phyloP scores from a whole-genome alignment of 768 basidiomycete species.

The Terana coerulea region DNA sequence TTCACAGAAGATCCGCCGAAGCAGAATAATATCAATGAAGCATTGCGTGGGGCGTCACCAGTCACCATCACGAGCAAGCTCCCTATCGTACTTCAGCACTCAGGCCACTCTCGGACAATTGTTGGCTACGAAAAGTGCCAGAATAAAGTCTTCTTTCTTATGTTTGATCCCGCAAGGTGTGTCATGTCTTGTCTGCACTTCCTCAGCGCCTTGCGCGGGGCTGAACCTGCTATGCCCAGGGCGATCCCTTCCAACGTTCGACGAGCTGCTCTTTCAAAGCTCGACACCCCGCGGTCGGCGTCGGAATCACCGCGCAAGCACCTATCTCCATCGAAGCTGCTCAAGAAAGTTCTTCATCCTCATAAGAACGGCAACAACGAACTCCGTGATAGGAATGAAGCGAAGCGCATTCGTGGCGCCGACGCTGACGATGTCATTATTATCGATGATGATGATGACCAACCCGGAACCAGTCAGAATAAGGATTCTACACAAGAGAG shows the following conservation, averaged over 20 bases:
- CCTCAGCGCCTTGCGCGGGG: too few species aligned
- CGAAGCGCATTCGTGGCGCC: slow-evolving; percentile 16
- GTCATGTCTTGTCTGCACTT: slow-evolving; percentile 13
- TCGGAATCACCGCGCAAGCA: not conserved
- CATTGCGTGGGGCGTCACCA: slow-evolving; percentile 45
- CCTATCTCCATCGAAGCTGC: slow-evolving; percentile 6
- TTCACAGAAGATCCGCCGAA: slow-evolving; percentile 41
- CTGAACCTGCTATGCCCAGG: slow-evolving; percentile 17
- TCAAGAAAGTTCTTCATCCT: slow-evolving; percentile 4
- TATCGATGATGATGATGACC: slow-evolving; percentile 28
- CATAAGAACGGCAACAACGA: not conserved
- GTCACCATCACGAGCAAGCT: slow-evolving; percentile 59
- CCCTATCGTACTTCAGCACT: slow-evolving; percentile 81
- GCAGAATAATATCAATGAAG: slow-evolving; percentile 43
- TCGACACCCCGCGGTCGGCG: not conserved
- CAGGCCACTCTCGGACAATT: slow-evolving; percentile 84
- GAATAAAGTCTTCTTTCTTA: slow-evolving; percentile 59
- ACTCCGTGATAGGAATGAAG: not conserved
- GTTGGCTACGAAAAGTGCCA: slow-evolving; percentile 74
- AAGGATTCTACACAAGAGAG: slow-evolving; percentile 1
- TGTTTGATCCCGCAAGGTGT: slow-evolving; percentile 76
- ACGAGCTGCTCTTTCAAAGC: slow-evolving; percentile 1
- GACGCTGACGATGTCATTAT: slow-evolving; percentile 19
- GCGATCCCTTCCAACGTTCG: slow-evolving; percentile 16
- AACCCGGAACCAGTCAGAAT: not conserved